Evolutionary conservation across 345 rosid genomes (phyloP), one percentile per base, ranked within the genome.

Genomic region (Balakata baccata): DNA sequence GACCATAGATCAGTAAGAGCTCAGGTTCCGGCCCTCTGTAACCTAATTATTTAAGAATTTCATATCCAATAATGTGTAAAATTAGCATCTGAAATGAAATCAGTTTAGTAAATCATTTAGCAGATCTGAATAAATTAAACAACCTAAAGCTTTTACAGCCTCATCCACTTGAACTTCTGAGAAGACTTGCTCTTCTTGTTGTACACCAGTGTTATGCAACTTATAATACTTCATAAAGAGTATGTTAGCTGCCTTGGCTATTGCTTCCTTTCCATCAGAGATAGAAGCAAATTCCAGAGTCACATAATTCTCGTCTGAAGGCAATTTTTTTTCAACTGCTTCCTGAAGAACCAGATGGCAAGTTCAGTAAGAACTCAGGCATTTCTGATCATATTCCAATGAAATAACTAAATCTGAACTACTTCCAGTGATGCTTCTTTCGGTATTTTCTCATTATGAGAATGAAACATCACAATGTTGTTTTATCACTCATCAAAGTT

Each of bases 231-330:
- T 81, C 76, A 66, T 59, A 37, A 90, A 84, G 66, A 91, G 89
- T 77, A 89, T 64, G 79, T 92, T 95, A 69, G 98, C 97, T 68
- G 96, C 99, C 81, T 84, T 91, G 51, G 81, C 87, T 53, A 95
- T 81, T 60, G 97, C 93, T 80, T 89, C 97, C 85, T 92, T 95
- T 57, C 92, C 92, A 78, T 91, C 92, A 6, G 94, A 85, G 22
- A 74, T 72, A 22, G 99, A 95, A 72, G 85, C 83, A 65, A 92
- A 88, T 73, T 92, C 98, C 68, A 94, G 41, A 41, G 75, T 83
- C 81, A 86, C 81, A 38, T 43, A 68, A 37, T 86, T 81, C 68
- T 29, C 49, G 16, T 77, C 80, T 60, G 61, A 70, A 2, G 68
- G 75, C 34, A 46, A 45, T 72, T 85, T 74, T 52, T 74, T 81